Base-by-base conservation (phyloP, 169 alveolate genomes). In the Plasmodium cynomolgi region DNA sequence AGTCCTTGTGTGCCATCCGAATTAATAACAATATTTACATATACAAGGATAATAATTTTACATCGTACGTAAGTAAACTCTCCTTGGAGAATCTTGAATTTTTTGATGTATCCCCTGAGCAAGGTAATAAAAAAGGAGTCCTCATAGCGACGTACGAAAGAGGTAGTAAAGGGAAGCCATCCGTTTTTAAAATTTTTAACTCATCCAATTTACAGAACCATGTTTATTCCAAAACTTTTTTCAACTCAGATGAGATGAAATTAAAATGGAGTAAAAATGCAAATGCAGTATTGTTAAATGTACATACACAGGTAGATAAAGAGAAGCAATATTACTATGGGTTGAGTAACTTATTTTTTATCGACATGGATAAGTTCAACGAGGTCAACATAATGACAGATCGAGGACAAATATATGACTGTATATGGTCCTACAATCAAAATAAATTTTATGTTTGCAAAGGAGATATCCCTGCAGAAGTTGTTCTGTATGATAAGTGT, bases 241-340 rank as follows among this genome's bases (percentile, higher is more conserved):
- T 92, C 62, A 85, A 84, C 31, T 94, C 96, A 13, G 98, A 96
- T 86, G 98, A 96, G 72, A 96, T 96, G 23, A 96, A 93, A 68
- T 58, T 96, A 29, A 96, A 93, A 31, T 96, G 98, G 98, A 96
- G 95, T 74, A 84, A 83, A 84, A 93, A 71, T 39, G 98, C 97
- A 44, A 93, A 92, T 31, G 58, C 96, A 0, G 92, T 96, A 26
- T 73, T 96, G 23, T 83, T 96, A 62, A 93, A 96, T 34, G 95
- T 96, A 31, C 96, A 94, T 72, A 93, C 97, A 34, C 96, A 96
- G 84, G 93, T 95, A 23, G 97, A 94, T 26, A 96, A 95, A 83
- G 97, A 96, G 39, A 82, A 92, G 20, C 92, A 95, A 11, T 95
- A 97, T 2, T 95, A 95, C 79, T 95, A 96, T 50, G 97, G 98